Percentiles rank a stretch among this genome's conserved stretches.
These are phyloP conservation scores for Kentomonas sorsogonicus DNA, from an alignment of 208 protist genomes.

Conservation along the genomic window DNA sequence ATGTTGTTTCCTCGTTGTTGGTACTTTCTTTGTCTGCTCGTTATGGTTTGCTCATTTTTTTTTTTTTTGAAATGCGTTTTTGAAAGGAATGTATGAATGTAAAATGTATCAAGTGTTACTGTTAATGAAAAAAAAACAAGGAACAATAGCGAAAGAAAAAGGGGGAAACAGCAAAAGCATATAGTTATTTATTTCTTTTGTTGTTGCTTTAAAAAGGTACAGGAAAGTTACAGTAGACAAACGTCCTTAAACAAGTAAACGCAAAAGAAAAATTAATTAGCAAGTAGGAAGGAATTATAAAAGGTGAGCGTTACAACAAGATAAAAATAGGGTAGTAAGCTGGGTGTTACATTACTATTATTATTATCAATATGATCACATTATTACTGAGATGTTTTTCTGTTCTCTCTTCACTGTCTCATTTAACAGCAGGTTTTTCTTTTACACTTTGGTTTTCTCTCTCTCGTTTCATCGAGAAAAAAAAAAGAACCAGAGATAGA, in stretches of 20 bases:
- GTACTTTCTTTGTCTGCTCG: no score
- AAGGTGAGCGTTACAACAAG: neutral
- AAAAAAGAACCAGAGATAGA: no score
- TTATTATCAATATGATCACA: neutral
- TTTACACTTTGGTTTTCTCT: no score
- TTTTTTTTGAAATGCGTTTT: no score
- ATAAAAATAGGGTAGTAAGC: neutral
- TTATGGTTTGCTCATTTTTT: no score
- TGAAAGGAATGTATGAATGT: no score
- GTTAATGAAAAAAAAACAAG: constrained; percentile 10
- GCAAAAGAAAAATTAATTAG: constrained; percentile 2
- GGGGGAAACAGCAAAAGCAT: constrained; percentile 3
- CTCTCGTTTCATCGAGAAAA: neutral
- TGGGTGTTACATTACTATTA: constrained; percentile 1
- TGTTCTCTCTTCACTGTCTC: no score
- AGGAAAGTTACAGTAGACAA: neutral
- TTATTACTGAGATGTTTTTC: neutral
- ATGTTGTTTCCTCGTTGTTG: no score
- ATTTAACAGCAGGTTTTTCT: no score
- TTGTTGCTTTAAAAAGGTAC: no score
- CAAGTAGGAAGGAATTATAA: constrained; percentile 1
- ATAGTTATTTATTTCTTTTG: constrained; percentile 2
- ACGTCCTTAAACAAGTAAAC: neutral
- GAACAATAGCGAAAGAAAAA: no score
- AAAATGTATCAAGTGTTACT: no score